Percentiles rank a stretch among this genome's conserved stretches.
These are phyloP conservation scores for Diaporthe vexans DNA, from an alignment of 2,329 filamentous ascomycete species.

Conservation along the genomic window DNA sequence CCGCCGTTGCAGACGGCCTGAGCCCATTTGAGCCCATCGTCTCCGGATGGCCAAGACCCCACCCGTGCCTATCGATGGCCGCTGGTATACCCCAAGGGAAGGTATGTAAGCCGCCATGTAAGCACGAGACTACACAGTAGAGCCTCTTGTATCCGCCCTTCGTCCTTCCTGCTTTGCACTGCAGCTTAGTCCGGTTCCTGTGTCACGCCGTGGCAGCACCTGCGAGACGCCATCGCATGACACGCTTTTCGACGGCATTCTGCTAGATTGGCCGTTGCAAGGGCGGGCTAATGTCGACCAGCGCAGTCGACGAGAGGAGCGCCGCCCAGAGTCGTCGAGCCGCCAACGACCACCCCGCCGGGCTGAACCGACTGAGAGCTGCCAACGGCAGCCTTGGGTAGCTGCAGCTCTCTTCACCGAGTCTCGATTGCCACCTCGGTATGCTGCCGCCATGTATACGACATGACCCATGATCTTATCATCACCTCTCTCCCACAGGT, in stretches of 20 bases:
- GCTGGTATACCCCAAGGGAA: background rate
- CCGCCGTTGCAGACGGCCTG: constrained; percentile 31
- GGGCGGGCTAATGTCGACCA: constrained; percentile 11
- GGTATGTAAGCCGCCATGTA: constrained; percentile 31
- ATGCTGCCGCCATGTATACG: constrained; percentile 25
- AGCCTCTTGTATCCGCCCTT: constrained; percentile 23
- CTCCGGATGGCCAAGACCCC: constrained; percentile 22
- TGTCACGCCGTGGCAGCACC: constrained; percentile 18
- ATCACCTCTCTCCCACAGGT: background rate
- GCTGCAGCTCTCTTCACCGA: constrained; percentile 36
- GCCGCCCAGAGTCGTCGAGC: background rate
- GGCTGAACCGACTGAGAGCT: background rate
- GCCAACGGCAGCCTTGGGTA: constrained; percentile 21
- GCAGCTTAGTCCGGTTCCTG: constrained; percentile 24
- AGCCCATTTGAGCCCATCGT: background rate
- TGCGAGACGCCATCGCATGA: constrained; percentile 25
- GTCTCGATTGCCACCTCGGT: constrained; percentile 31
- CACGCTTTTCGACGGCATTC: constrained; percentile 13
- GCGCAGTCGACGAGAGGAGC: background rate
- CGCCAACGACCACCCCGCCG: background rate
- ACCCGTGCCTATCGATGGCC: constrained; percentile 24
- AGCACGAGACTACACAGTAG: constrained; percentile 32
- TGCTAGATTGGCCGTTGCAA: constrained; percentile 27
- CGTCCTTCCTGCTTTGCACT: constrained; percentile 25
- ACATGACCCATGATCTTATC: constrained; percentile 15